Evolutionary conservation across 495 filamentous ascomycete species (phyloP).

Genomic region (Aspergillus ellipticus): DNA sequence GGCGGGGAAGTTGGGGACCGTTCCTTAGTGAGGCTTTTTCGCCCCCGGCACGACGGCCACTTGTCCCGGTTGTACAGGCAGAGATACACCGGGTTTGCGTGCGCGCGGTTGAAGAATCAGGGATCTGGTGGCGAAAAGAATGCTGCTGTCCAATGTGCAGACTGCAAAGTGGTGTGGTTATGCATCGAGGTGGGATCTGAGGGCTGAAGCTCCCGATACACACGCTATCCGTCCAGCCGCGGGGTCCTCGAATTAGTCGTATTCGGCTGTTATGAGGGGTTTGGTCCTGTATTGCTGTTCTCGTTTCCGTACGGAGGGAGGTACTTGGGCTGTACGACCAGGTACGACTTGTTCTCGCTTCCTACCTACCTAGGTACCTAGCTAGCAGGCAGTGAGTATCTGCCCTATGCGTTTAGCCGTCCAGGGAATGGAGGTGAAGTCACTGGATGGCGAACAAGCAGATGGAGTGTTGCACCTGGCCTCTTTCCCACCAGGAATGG

Average conservation of each 20-base stretch:
- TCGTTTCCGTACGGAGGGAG: conserved; percentile 1
- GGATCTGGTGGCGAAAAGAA: not conserved
- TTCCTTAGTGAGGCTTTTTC: not conserved
- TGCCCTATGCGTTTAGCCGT: not conserved
- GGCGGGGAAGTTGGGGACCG: not conserved
- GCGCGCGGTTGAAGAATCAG: not conserved
- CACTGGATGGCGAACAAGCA: not conserved
- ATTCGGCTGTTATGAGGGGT: not conserved
- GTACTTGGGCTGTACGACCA: not conserved
- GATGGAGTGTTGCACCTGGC: conserved; percentile 4
- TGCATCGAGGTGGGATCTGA: not conserved
- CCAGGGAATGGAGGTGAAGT: not conserved
- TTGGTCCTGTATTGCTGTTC: not conserved
- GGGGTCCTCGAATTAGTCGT: not conserved
- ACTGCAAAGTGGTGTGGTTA: no score
- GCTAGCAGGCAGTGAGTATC: no score
- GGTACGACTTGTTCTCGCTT: not conserved
- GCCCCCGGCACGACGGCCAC: not conserved
- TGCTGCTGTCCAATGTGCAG: not conserved
- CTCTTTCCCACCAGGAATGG: no score
- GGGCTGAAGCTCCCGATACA: not conserved
- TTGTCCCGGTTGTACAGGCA: not conserved
- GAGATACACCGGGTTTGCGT: not conserved
- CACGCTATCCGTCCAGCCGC: not conserved
- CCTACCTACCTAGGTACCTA: not conserved